Percentiles rank a stretch among this genome's conserved stretches.
These are phyloP conservation scores for Cladobotryum mycophilum DNA, from an alignment of 2,329 filamentous ascomycete species.

Conservation along the genomic window DNA sequence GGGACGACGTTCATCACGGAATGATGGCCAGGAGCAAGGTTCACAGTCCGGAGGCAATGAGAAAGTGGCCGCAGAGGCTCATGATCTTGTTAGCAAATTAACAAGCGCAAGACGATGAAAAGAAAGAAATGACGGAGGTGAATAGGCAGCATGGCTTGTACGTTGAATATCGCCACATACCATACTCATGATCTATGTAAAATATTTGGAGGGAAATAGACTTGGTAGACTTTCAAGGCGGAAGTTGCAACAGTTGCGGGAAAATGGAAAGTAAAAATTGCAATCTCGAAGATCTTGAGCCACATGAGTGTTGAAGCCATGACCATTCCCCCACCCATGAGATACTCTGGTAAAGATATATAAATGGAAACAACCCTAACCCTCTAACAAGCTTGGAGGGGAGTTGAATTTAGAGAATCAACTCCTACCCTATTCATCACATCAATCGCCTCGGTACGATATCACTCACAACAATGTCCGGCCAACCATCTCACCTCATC, in stretches of 20 bases:
- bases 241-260: no score
- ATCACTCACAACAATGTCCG: constrained; percentile 10
- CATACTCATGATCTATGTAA: background rate
- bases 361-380: background rate
- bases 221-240: constrained; percentile 18
- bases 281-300: no score
- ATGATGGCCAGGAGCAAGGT: background rate
- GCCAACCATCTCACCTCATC: constrained; percentile 51
- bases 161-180: background rate
- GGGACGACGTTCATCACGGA: background rate
- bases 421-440: no score
- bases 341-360: no score
- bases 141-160: background rate
- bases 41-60: constrained; percentile 1
- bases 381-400: background rate
- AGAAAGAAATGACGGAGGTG: no score
- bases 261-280: no score
- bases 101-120: constrained; percentile 2
- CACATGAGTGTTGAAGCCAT: no score
- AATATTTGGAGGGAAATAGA: constrained; percentile 3
- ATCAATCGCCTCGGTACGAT: no score
- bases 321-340: no score
- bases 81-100: constrained; percentile 9
- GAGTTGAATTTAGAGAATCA: no score
- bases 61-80: constrained; percentile 6